A percentile compares a stretch with the other conserved stretches of the same genome.
phyloP scores from a whole-genome alignment of 352 stramenopile species.

The Elongisporangium prolatum region DNA sequence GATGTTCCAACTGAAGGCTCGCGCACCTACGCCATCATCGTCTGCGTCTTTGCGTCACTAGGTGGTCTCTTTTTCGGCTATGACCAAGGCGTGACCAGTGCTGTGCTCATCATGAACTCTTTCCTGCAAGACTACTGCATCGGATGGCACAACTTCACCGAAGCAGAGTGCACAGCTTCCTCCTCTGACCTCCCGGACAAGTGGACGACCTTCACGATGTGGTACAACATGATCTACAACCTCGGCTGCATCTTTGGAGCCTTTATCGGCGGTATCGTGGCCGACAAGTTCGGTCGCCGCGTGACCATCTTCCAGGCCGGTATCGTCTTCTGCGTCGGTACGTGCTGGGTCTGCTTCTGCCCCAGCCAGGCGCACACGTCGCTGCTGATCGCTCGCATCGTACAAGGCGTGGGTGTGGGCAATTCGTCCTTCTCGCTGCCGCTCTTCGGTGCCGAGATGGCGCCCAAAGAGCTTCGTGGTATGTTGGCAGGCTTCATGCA shows the following conservation, averaged over 20 bases:
- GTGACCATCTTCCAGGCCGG: constrained; percentile 37
- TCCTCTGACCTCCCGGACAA: constrained; percentile 26
- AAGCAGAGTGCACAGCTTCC: constrained; percentile 25
- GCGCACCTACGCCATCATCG: constrained; percentile 35
- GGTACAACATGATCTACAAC: constrained; percentile 58
- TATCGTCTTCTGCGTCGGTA: constrained; percentile 34
- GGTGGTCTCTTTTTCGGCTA: constrained; percentile 40
- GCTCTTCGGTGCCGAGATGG: constrained; percentile 53
- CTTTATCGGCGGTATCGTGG: constrained; percentile 28
- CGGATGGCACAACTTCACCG: constrained; percentile 30
- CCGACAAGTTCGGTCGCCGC: constrained; percentile 33
- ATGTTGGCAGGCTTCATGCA: constrained; percentile 64
- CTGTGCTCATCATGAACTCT: constrained; percentile 39
- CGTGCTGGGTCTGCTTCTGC: constrained; percentile 34
- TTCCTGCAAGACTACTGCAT: constrained; percentile 47
- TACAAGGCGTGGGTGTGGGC: constrained; percentile 39
- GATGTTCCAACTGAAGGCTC: constrained; percentile 28
- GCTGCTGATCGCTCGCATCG: constrained; percentile 28
- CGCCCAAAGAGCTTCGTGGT: constrained; percentile 51
- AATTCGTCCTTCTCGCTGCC: constrained; percentile 52
- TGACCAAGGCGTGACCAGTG: constrained; percentile 29
- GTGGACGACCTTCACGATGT: constrained; percentile 44
- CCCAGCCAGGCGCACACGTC: constrained; percentile 20
- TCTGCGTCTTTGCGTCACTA: constrained; percentile 32
- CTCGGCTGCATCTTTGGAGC: constrained; percentile 41